Base-by-base conservation (phyloP, 768 basidiomycete species). In the Hebeloma cylindrosporum region DNA sequence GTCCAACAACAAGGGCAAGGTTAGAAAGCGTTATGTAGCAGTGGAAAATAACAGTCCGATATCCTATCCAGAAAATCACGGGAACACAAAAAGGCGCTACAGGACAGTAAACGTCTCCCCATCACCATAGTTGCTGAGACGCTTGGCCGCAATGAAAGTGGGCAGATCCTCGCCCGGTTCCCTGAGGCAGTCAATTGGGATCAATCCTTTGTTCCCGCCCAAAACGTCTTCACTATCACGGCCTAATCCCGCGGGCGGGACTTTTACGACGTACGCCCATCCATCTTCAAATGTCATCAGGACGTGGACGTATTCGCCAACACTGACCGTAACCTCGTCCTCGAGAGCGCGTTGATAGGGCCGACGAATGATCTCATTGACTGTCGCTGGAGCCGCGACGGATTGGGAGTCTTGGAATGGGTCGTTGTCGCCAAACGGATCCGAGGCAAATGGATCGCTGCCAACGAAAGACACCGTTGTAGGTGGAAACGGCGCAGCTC, bases 171-270 rank as follows among this genome's bases (percentile, higher is more conserved):
- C 71, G 13, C 70, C 67, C 17, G 63, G 57, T 30, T 70, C 67
- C 20, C 82, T 68, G 59, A 87, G 68, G 59, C 84, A 87, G 52
- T 85, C 81, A n/a, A 86, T 65, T 4, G 85, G 85, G 33, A 88
- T 83, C 40, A 87, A 58, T 0, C 85, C 85, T 4, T 60, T 57
- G 42, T 50, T 45, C 5, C 35, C 35, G 7, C 38, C 44, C 1
- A 40, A 42, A 5, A 46, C 47, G 8, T 27, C 43, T n/a, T n/a
- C n/a, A n/a, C n/a, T n/a, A n/a, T n/a, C n/a, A 43, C 68, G 61
- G 28, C 61, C 61, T 4, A 39, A 53, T 13, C 52, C 48, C 3
- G 56, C 59, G 18, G 29, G 20, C 1, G 17, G 16, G 7, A 74
- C 40, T 47, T 70, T 77, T 65, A 83, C 75, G 27, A 83, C 77